Evolutionary conservation across 352 stramenopile species (phyloP).

Genomic region (Globisporangium recalcitrans): DNA sequence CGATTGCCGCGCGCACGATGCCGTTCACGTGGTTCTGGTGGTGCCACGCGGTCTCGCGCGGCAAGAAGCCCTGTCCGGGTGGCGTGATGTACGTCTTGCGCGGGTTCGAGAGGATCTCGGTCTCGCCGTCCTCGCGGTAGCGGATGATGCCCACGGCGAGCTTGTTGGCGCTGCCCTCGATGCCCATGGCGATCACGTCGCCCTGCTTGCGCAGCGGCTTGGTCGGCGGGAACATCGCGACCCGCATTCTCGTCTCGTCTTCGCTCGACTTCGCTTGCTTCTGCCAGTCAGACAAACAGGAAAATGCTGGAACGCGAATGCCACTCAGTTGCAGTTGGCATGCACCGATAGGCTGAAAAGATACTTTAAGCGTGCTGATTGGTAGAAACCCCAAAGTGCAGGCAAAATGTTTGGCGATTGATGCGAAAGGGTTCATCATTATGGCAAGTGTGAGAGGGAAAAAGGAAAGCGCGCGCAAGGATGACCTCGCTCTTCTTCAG

Average conservation of each 20-base stretch:
- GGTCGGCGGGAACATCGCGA: conserved; percentile 17
- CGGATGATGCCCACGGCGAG: conserved; percentile 87
- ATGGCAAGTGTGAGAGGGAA: neutral
- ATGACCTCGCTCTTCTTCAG: neutral
- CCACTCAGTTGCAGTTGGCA: conserved; percentile 20
- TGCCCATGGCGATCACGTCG: conserved; percentile 92
- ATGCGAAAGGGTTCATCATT: neutral
- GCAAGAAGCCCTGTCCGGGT: conserved; percentile 96
- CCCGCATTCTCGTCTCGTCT: conserved; percentile 6
- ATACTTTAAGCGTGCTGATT: neutral
- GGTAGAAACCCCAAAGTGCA: too few species aligned
- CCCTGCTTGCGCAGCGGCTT: conserved; percentile 53
- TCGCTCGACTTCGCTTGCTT: neutral
- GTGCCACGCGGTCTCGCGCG: conserved; percentile 98
- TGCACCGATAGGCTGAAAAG: conserved; percentile 30
- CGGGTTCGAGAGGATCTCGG: conserved; percentile 96
- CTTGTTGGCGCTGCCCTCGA: conserved; percentile 99
- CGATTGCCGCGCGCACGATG: conserved; percentile 92
- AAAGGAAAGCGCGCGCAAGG: neutral
- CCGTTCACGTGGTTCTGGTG: conserved; percentile 97
- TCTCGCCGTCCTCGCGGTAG: conserved; percentile 67
- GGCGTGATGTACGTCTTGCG: conserved; percentile 99
- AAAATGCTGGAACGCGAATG: conserved; percentile 5
- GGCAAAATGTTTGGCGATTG: too few species aligned
- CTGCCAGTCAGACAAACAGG: conserved; percentile 7